Evolutionary conservation across 2,329 filamentous ascomycete species (phyloP), one percentile per base, ranked within the genome.

Genomic region (Gnomoniopsis sp.): DNA sequence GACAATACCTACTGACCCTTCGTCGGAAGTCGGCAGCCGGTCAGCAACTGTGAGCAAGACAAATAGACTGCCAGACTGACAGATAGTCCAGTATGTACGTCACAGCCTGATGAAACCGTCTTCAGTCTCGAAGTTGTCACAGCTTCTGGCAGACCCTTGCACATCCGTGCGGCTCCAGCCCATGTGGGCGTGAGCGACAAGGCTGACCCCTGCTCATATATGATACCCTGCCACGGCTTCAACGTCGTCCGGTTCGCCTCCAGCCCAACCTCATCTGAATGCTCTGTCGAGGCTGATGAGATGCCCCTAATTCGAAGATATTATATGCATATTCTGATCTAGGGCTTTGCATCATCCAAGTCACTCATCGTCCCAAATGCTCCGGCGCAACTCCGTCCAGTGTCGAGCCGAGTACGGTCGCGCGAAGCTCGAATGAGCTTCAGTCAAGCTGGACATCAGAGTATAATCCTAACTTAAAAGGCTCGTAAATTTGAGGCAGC

Each of bases 191-290:
- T 30, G 30, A 33, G 34, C 22, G 38, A 53, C 54, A 48, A 53
- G 54, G 43, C 53, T 30, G 11, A 22, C 53, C 58, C 54, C 48
- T 55, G 47, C 30, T 26, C 65, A 71, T 70, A 70, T 66, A 66
- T 69, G 66, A 70, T 71, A 71, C 66, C 70, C 64, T 62, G 61
- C 60, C 60, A 62, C 58, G 60, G 59, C 61, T 62, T 63, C 63
- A 60, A 51, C 47, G 57, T 57, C 58, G 53, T 57, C 58, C 58
- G 58, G 64, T 65, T 64, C 66, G 67, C 68, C 60, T 66, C 61
- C 53, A 59, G 52, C 52, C 54, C 51, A 49, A 46, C 47, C 53
- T 43, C 33, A n/a, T 21, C 26, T 43, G 14, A 49, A 33, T 38
- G 34, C 34, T 38, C 8, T 38, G 26, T 34, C 30, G 38, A 38